These are phyloP conservation scores for Castanea sativa DNA, from an alignment of 306 rosid species.

Conservation along the genomic window DNA sequence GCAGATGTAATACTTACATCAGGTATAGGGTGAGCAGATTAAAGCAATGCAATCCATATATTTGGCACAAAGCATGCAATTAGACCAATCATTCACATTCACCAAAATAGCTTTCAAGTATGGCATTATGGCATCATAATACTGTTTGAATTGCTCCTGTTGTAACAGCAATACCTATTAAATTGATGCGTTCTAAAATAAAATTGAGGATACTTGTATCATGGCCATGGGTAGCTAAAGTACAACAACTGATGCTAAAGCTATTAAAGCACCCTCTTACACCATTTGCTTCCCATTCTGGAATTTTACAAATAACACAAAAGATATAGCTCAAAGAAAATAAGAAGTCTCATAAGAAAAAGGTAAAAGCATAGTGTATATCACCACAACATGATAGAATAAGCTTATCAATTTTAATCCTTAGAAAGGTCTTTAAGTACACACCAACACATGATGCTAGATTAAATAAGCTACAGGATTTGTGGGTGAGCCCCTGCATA, in stretches of 20 bases:
- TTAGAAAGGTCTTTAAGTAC: no score
- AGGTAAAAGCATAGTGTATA: no score
- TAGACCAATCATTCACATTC: slow-evolving; percentile 89
- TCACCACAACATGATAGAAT: no score
- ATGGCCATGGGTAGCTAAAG: background rate
- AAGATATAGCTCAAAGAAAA: no score
- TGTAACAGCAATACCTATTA: slow-evolving; percentile 1
- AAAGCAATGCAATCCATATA: slow-evolving; percentile 99
- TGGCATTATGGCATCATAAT: slow-evolving; percentile 94
- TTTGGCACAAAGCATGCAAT: slow-evolving; percentile 97
- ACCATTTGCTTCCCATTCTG: slow-evolving; percentile 99
- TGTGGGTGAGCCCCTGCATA: no score
- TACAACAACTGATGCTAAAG: slow-evolving; percentile 95
- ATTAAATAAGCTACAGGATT: no score
- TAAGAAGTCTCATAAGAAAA: no score
- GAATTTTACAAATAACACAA: no score
- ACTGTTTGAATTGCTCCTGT: slow-evolving; percentile 89
- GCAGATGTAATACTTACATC: slow-evolving; percentile 96
- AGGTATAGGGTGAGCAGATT: slow-evolving; percentile 91
- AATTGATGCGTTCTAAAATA: background rate
- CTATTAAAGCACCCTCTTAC: slow-evolving; percentile 97
- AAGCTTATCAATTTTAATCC: no score
- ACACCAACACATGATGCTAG: no score
- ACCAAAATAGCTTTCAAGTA: slow-evolving; percentile 89
- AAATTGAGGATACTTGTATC: no score